Evolutionary conservation across 1,284 basidiomycete species (phyloP).

Genomic region (Apiotrichum porosum): DNA sequence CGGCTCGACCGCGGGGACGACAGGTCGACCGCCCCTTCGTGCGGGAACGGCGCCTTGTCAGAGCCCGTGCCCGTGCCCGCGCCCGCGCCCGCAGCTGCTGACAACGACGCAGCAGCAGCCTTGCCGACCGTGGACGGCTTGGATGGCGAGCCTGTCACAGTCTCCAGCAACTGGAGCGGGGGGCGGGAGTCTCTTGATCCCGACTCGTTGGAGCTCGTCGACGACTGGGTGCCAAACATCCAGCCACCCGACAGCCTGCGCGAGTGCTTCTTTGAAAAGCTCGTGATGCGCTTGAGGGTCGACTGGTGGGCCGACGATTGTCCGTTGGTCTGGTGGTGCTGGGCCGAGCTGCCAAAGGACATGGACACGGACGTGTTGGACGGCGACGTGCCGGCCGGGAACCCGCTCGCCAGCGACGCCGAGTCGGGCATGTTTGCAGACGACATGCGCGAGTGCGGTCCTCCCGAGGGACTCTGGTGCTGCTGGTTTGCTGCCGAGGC

Average conservation of each 20-base stretch:
- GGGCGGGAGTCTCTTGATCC: background rate
- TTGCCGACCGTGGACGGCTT: constrained; percentile 14
- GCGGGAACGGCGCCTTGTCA: background rate
- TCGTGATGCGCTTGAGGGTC: constrained; percentile 30
- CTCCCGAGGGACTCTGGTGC: too few species aligned
- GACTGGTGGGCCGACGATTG: constrained; percentile 9
- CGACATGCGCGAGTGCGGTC: too few species aligned
- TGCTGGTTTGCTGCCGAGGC: background rate
- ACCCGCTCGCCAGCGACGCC: too few species aligned
- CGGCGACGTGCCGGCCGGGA: background rate
- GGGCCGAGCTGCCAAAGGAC: too few species aligned
- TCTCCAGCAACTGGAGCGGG: constrained; percentile 15
- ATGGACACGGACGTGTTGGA: background rate
- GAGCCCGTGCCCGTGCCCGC: too few species aligned
- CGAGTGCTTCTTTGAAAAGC: constrained; percentile 41
- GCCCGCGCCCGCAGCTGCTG: too few species aligned
- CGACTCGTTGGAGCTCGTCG: background rate
- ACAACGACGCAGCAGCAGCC: too few species aligned
- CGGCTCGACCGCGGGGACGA: too few species aligned
- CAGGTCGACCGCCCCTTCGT: background rate
- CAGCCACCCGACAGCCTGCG: constrained; percentile 38
- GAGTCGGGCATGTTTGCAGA: too few species aligned
- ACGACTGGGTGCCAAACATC: constrained; percentile 33
- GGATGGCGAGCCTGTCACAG: constrained; percentile 34
- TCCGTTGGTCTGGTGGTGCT: too few species aligned